Evolutionary conservation across 176 grass and related monocot genomes (phyloP).

Genomic region (Avena eriantha): DNA sequence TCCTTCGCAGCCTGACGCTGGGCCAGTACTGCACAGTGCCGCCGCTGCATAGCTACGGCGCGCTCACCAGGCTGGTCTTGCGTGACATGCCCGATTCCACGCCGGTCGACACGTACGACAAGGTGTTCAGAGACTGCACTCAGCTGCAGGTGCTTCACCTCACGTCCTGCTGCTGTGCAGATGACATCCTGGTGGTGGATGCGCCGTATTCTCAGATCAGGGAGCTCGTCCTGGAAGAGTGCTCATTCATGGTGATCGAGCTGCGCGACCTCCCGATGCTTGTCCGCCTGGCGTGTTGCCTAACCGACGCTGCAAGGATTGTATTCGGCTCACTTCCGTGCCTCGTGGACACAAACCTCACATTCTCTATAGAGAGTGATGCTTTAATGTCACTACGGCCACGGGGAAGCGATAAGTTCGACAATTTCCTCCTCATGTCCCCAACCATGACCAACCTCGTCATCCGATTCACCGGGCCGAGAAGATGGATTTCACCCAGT

Average conservation of each 20-base stretch:
- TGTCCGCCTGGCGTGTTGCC: background rate
- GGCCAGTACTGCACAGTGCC: background rate
- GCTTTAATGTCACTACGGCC: background rate
- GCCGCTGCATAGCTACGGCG: background rate
- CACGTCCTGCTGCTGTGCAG: background rate
- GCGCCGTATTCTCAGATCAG: background rate
- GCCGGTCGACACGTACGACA: background rate
- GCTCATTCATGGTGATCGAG: background rate
- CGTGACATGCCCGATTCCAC: background rate
- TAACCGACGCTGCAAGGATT: background rate
- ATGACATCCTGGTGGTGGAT: background rate
- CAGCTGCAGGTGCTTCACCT: background rate
- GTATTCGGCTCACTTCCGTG: background rate
- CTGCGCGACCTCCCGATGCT: background rate
- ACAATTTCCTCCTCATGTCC: background rate
- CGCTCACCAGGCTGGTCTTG: slow-evolving; percentile 5
- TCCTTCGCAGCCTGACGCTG: slow-evolving; percentile 1
- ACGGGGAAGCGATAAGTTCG: background rate
- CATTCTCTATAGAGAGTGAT: background rate
- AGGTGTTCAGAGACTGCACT: background rate
- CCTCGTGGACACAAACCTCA: background rate
- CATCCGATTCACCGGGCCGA: background rate
- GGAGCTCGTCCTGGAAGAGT: background rate
- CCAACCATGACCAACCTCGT: background rate
- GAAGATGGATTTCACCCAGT: background rate